These are phyloP conservation scores for Blastomyces gilchristii DNA, from an alignment of 2,329 filamentous ascomycete species.

Conservation along the genomic window DNA sequence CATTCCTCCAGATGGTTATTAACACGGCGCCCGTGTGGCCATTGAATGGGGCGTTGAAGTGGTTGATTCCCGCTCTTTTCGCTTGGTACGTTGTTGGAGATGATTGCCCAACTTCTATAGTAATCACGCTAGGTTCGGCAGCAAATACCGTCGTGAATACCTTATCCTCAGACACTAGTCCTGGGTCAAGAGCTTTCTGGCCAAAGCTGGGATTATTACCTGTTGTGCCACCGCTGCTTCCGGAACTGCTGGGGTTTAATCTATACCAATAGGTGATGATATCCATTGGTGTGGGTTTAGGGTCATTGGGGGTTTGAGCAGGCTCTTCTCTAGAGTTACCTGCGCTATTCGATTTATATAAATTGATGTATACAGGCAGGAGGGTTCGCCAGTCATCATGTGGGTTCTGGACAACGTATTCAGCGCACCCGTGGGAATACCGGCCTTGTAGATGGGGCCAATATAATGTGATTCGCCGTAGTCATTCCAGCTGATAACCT, in stretches of 20 bases:
- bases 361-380: conserved; percentile 42
- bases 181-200: conserved; percentile 21
- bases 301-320: not conserved
- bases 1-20: conserved; percentile 21
- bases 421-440: conserved; percentile 40
- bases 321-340: conserved; percentile 9
- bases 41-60: conserved; percentile 26
- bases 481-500: conserved; percentile 52
- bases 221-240: conserved; percentile 25
- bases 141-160: conserved; percentile 25
- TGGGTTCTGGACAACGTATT: conserved; percentile 40
- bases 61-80: conserved; percentile 20
- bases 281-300: conserved; percentile 15
- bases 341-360: conserved; percentile 39
- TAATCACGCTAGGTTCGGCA: conserved; percentile 20
- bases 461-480: conserved; percentile 53
- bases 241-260: conserved; percentile 23
- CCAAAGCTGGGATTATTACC: conserved; percentile 26
- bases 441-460: conserved; percentile 38
- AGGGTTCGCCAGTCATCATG: conserved; percentile 44
- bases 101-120: conserved; percentile 23
- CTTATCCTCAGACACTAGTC: conserved; percentile 24
- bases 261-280: conserved; percentile 29
- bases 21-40: conserved; percentile 23
- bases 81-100: conserved; percentile 19